Base-by-base conservation (phyloP, 208 protist species). In the Trypanosoma theileri region DNA sequence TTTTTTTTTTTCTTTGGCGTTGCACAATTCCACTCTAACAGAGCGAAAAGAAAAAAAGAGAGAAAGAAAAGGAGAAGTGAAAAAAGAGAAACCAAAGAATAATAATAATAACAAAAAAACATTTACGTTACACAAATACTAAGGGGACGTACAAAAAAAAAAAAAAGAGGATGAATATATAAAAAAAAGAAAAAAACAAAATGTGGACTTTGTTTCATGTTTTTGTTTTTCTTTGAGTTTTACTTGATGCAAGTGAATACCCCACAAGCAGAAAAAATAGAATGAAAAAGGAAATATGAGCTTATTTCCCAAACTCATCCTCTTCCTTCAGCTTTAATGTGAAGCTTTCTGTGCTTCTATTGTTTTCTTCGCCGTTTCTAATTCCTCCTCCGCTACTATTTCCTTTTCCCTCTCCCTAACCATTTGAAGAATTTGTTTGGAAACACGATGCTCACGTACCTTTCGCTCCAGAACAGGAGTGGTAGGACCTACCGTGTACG, bases 371-470 rank as follows among this genome's bases (percentile, higher is more conserved):
- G 91, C 91, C 21, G 66, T 76, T 13, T 74, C 71, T 16, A 91
- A 55, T 28, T 93, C 87, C 48, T 89, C 78, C 66, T 92, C 84
- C 60, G 84, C 68, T 22, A 83, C 66, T 17, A 96, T 64, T 46
- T 88, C 82, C 22, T 84, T 85, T 77, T 96, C 91, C 17, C 86
- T 77, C 68, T 96, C 87, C 44, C 91, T 87, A 9, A 96, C 91
- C 91, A 96, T 96, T 58, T 92, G 86, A 78, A 96, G 80, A 79
- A 96, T 93, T 59, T 96, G 91, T 75, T 93, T 93, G 13, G 87
- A 93, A 12, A 96, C 86, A 28, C 91, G 85, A 61, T 96, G 91
- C 66, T 96, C 87, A 67, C 88, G 91, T 52, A 93, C 91, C 58
- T 93, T 93, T n/a, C 91, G 85, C 59, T 96, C 85, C 16, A 96